These are phyloP conservation scores for Daldinia eschscholtzii DNA, from an alignment of 2,329 filamentous ascomycete genomes.

Conservation along the genomic window DNA sequence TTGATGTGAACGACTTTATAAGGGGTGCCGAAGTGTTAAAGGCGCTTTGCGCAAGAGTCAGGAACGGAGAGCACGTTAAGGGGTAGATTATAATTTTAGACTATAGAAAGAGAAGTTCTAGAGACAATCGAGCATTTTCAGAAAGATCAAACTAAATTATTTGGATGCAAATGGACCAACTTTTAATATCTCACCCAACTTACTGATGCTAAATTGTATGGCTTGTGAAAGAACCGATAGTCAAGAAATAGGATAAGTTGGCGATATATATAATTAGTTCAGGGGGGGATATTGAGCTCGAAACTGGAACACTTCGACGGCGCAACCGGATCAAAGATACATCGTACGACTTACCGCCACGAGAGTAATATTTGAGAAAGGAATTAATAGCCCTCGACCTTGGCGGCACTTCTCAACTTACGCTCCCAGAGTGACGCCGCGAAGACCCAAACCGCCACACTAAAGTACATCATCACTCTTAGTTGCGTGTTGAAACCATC, in stretches of 20 bases:
- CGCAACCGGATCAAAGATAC: background rate
- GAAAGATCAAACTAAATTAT: no score
- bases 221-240: background rate
- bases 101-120: background rate
- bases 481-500: conserved; percentile 43
- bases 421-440: conserved; percentile 42
- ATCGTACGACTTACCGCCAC: background rate
- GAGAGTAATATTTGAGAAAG: background rate
- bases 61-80: conserved; percentile 53
- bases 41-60: conserved; percentile 58
- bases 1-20: conserved; percentile 71
- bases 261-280: background rate
- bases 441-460: conserved; percentile 41
- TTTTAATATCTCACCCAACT: background rate
- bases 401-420: conserved; percentile 39
- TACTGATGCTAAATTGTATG: background rate
- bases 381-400: conserved; percentile 33
- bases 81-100: background rate
- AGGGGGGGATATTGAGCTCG: background rate
- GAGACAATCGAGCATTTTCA: background rate
- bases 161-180: background rate
- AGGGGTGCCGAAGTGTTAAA: conserved; percentile 46
- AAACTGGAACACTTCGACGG: background rate
- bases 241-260: background rate
- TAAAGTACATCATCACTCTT: conserved; percentile 49